Evolutionary conservation across 179 eudicot species (phyloP).

Genomic region (Spergularia azorica): DNA sequence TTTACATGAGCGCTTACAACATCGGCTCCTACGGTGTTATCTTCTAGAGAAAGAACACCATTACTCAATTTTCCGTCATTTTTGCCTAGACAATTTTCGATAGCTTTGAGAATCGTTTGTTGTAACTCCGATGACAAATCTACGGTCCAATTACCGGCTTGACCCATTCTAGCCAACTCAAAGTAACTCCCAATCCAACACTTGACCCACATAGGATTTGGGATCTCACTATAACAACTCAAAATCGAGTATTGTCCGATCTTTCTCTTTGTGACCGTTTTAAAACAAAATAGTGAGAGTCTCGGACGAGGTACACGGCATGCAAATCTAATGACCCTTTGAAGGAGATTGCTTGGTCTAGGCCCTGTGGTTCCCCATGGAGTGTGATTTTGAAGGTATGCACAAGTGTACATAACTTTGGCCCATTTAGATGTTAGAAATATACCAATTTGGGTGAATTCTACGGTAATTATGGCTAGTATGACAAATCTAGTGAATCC

Average conservation of each 20-base stretch:
- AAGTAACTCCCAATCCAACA: conserved; percentile 18
- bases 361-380: background rate
- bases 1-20: background rate
- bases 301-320: conserved; percentile 1
- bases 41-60: conserved; percentile 2
- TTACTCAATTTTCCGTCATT: background rate
- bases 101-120: background rate
- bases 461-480: conserved; percentile 3
- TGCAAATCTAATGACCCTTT: conserved; percentile 4
- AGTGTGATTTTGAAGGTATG: background rate
- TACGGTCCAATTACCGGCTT: background rate
- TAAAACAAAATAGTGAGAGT: background rate
- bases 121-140: background rate
- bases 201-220: background rate
- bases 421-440: conserved; percentile 16
- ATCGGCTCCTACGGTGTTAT: background rate
- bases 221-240: conserved; percentile 3
- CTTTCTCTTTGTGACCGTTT: background rate
- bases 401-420: conserved; percentile 9
- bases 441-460: conserved; percentile 5
- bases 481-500: conserved; percentile 13
- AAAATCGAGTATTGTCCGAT: conserved; percentile 21
- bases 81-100: background rate
- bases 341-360: background rate
- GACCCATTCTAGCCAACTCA: conserved; percentile 19